phyloP scores from a whole-genome alignment of 2,329 filamentous ascomycete species.

The Penicillium sp. region DNA sequence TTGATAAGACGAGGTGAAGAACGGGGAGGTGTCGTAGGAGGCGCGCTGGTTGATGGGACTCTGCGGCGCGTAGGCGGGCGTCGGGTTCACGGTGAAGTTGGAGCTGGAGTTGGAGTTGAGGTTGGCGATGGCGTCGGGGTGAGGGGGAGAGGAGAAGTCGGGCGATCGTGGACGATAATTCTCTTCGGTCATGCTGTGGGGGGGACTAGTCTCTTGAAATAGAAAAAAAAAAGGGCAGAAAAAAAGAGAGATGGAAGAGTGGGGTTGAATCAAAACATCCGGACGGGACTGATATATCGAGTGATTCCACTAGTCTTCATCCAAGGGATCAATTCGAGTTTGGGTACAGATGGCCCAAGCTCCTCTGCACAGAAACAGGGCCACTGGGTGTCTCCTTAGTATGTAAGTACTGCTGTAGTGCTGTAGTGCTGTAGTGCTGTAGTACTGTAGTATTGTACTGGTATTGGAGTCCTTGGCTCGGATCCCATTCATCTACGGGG shows the following conservation, averaged over 20 bases:
- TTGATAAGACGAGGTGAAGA: constrained; percentile 46
- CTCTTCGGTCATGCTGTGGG: constrained; percentile 49
- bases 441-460: no score
- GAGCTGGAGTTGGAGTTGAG: constrained; percentile 3
- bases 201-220: constrained; percentile 6
- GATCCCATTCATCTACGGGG: constrained; percentile 9
- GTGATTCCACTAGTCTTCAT: neutral
- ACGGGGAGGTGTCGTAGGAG: constrained; percentile 53
- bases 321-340: neutral
- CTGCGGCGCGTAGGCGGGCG: constrained; percentile 37
- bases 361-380: constrained; percentile 5
- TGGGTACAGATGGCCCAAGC: constrained; percentile 24
- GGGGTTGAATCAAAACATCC: constrained; percentile 9
- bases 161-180: constrained; percentile 54
- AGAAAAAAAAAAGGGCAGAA: constrained; percentile 6
- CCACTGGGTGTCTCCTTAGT: no score
- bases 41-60: constrained; percentile 44
- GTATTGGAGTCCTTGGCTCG: no score
- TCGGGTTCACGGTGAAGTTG: constrained; percentile 25
- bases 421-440: no score
- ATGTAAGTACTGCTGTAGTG: no score
- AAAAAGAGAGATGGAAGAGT: constrained; percentile 6
- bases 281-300: neutral
- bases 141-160: constrained; percentile 56
- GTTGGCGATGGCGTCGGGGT: constrained; percentile 34